Base-by-base conservation (phyloP, 805 yeast species). In the Starmerella apis region DNA sequence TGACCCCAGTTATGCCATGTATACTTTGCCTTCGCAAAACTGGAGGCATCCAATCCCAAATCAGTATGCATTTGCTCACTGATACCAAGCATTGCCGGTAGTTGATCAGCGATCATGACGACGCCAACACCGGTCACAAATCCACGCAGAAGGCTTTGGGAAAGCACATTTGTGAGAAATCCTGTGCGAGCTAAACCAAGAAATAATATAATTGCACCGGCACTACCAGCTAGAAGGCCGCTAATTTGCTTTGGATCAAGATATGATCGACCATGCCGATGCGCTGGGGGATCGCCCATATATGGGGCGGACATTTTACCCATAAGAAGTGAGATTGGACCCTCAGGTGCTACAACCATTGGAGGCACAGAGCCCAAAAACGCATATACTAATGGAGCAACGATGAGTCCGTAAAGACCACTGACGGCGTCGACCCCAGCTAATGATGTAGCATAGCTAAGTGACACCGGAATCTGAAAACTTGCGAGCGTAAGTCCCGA, bases 261-360 rank as follows among this genome's bases (percentile, higher is more conserved):
- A 20, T 56, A 48, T 5, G 52, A 48, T 13, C 57, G 45, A 16
- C 52, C 56, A 19, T 45, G 36, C 41, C 47, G 45, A 14, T 55
- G 59, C n/a, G 65, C 68, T 11, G 59, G 68, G 52, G 68, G 67
- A 56, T 69, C 78, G 20, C 68, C 71, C 22, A 72, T 58, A 42
- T 72, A 63, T n/a, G 73, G 76, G 52, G 81, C 83, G 9, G 85
- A 77, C 0, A 82, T 78, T 58, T 83, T 90, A 1, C 95, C 95
- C 23, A 83, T 79, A 13, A 87, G 79, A 58, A 88, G 70, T 0
- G 94, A 84, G 8, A 86, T 79, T 0, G 95, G 88, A 18, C 90
- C 88, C 64, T 87, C 94, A 0, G 96, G 95, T 0, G 95, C 95
- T 18, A 87, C 94, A 35, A 86, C 79, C 82, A 87, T 78, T 52